phyloP scores from a whole-genome alignment of 305 asterid genomes.

The Fraxinus greggii region DNA sequence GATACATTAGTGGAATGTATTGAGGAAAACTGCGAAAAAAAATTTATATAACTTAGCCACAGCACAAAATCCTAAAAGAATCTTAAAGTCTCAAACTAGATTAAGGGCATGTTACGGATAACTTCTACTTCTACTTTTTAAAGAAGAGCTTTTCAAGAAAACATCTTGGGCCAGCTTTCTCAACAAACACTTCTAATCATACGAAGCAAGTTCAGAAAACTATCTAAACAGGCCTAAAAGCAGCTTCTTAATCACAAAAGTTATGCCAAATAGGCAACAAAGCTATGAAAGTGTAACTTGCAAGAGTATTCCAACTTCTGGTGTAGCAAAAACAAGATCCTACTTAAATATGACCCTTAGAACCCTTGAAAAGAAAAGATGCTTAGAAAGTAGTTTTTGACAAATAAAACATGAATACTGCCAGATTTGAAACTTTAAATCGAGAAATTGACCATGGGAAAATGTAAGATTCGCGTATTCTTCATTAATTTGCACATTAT shows the following conservation, averaged over 20 bases:
- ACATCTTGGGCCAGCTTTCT: not conserved
- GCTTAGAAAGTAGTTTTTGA: not conserved
- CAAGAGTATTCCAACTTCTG: not conserved
- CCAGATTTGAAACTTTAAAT: not conserved
- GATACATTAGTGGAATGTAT: not conserved
- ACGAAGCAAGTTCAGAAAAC: not conserved
- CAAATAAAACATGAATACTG: not conserved
- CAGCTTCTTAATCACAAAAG: not conserved
- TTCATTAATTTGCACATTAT: not conserved
- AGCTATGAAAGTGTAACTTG: not conserved
- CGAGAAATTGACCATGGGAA: not conserved
- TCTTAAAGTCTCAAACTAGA: not conserved
- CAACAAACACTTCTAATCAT: not conserved
- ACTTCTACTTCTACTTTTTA: not conserved
- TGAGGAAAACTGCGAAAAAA: not conserved
- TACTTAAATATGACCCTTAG: not conserved
- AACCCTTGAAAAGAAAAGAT: not conserved
- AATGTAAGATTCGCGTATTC: not conserved
- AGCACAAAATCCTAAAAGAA: not conserved
- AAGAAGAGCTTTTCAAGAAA: not conserved
- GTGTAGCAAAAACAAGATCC: not conserved
- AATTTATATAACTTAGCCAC: not conserved
- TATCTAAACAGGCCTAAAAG: not conserved
- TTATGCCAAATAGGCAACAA: not conserved
- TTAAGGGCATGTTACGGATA: not conserved